phyloP scores from a whole-genome alignment of 768 basidiomycete genomes.

The Vararia minispora region DNA sequence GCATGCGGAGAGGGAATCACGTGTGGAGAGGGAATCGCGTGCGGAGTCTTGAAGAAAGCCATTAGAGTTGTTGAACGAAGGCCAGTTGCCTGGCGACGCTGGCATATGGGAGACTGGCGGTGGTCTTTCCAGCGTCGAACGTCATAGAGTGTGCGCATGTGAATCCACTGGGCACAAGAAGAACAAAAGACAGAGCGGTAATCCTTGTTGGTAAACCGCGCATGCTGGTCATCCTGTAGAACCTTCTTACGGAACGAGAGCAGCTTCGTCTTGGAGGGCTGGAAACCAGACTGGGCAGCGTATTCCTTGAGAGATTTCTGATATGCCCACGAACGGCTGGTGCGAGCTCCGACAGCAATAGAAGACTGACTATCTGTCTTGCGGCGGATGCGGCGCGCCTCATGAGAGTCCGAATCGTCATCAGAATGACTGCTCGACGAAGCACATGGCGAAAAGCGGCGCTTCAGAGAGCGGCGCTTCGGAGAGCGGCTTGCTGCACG shows the following conservation, averaged over 20 bases:
- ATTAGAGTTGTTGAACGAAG: neutral
- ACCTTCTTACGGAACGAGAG: neutral
- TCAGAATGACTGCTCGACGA: too few relatives aligned
- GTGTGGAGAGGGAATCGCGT: neutral
- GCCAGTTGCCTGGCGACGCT: neutral
- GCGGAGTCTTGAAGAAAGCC: neutral
- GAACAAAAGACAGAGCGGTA: slow-evolving; percentile 11
- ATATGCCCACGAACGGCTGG: neutral
- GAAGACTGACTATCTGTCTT: too few relatives aligned
- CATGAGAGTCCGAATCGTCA: too few relatives aligned
- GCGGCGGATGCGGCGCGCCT: too few relatives aligned
- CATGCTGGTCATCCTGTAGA: slow-evolving; percentile 3
- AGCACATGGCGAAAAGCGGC: too few relatives aligned
- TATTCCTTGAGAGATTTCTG: neutral
- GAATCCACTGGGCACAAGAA: slow-evolving; percentile 10
- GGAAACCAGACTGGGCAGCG: neutral
- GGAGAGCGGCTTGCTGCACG: too few relatives aligned
- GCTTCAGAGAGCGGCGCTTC: too few relatives aligned
- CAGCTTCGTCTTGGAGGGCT: neutral
- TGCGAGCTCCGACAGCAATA: too few relatives aligned
- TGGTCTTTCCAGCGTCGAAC: slow-evolving; percentile 10
- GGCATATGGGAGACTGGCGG: slow-evolving; percentile 8
- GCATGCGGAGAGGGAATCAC: too few relatives aligned
- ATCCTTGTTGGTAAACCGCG: slow-evolving; percentile 11
- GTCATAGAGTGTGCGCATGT: slow-evolving; percentile 14